These are phyloP conservation scores for Trichomonascaceae sp. DNA, from an alignment of 1,139 yeast species.

Conservation along the genomic window DNA sequence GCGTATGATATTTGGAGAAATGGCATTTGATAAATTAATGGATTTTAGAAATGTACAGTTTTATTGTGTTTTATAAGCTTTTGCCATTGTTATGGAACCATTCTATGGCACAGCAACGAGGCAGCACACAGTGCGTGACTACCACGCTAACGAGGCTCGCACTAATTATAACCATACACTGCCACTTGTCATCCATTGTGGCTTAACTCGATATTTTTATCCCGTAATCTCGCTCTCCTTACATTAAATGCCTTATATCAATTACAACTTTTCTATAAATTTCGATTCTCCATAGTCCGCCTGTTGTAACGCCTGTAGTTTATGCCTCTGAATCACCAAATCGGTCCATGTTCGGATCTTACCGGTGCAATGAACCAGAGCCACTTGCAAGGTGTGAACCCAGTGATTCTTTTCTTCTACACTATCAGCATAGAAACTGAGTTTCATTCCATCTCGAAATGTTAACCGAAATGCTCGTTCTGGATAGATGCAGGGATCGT, in stretches of 20 bases:
- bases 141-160: no score
- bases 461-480: constrained; percentile 46
- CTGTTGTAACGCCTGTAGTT: constrained; percentile 9
- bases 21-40: background rate
- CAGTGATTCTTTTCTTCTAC: constrained; percentile 46
- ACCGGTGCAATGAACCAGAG: constrained; percentile 26
- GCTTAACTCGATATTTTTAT: no score
- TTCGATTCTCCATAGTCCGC: constrained; percentile 1
- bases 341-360: constrained; percentile 30
- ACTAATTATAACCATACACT: background rate
- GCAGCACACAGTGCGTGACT: no score
- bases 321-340: constrained; percentile 24
- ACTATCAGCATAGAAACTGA: constrained; percentile 61
- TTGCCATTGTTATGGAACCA: no score
- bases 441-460: constrained; percentile 58
- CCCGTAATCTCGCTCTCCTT: no score
- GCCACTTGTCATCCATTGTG: no score
- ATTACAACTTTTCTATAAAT: constrained; percentile 1
- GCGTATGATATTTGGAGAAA: background rate
- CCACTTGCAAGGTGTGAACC: constrained; percentile 36
- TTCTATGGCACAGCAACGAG: no score
- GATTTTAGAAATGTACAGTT: background rate
- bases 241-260: background rate
- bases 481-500: constrained; percentile 30
- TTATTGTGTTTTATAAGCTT: background rate